Evolutionary conservation across 768 basidiomycete genomes (phyloP).

Genomic region (Sutorius australiensis): DNA sequence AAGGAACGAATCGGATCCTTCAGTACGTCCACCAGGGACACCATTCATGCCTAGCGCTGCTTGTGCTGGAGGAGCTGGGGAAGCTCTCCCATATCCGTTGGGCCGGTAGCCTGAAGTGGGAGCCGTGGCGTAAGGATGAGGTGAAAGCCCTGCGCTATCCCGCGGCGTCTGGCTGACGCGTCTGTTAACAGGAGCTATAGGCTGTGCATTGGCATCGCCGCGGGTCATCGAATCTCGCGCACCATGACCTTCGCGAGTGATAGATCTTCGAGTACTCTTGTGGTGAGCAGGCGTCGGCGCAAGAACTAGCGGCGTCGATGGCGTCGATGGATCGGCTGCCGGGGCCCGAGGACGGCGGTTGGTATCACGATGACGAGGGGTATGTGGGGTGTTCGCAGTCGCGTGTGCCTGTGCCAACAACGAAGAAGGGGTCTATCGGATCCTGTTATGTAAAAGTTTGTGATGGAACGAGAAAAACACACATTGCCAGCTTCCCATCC

Average conservation of each 20-base stretch:
- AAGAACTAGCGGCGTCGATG: conserved; percentile 57
- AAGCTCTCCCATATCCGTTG: conserved; percentile 54
- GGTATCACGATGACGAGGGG: conserved; percentile 51
- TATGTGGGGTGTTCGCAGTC: conserved; percentile 52
- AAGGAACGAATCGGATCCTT: conserved; percentile 65
- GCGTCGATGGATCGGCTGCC: conserved; percentile 51
- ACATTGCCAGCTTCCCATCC: conserved; percentile 93
- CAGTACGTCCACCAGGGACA: conserved; percentile 41
- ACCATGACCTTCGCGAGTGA: conserved; percentile 43
- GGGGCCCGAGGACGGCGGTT: conserved; percentile 48
- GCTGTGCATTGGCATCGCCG: conserved; percentile 56
- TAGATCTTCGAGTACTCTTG: conserved; percentile 51
- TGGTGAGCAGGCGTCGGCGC: conserved; percentile 65
- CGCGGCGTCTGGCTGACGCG: conserved; percentile 65
- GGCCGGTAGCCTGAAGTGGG: conserved; percentile 56
- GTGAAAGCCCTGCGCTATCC: conserved; percentile 44
- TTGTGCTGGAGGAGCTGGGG: conserved; percentile 39
- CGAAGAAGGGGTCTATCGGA: conserved; percentile 40
- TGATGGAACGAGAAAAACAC: conserved; percentile 31
- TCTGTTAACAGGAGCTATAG: conserved; percentile 61
- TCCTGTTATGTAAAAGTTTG: background rate
- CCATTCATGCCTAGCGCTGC: conserved; percentile 37
- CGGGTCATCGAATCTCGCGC: conserved; percentile 46
- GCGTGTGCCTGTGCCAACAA: conserved; percentile 51
- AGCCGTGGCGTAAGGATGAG: conserved; percentile 73